Evolutionary conservation across 208 protist species (phyloP), one percentile per base, ranked within the genome.

Genomic region (Porcisia deanei): DNA sequence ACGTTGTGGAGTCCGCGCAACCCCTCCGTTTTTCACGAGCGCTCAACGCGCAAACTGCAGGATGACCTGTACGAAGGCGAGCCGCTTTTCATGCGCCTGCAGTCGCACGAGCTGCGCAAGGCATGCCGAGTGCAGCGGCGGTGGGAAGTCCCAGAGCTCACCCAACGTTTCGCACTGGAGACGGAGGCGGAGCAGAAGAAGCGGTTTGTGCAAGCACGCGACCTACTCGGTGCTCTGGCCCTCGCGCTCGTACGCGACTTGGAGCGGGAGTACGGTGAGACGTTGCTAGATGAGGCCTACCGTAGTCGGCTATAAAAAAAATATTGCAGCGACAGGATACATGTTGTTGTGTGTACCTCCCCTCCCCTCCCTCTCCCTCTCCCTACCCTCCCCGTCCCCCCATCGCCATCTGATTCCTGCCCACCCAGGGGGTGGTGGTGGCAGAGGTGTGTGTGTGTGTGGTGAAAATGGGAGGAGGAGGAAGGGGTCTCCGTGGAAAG

Each of bases 61-160:
- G 92, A 97, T 75, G 79, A 95, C 72, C 76, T 97, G 16, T 97
- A 97, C 80, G 92, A 94, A 54, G 92, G 92, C 39, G 92, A 97
- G 79, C 92, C 92, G 9, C 86, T 95, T 25, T 97, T 97, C 58
- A 90, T 93, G 88, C 87, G 81, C n/a, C 70, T 94, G 70, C 57
- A 70, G 55, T 54, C 67, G 30, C 76, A 65, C 41, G 63, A 60
- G 6, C 80, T 88, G 77, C 90, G 92, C 2, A 68, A 63, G 3
- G 43, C 53, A 8, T 85, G 82, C 65, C 83, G 85, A 18, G 71
- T 95, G 30, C 83, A 75, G 57, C 88, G 91, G 70, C 89, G 91
- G 39, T 97, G 92, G 91, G 87, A 95, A 76, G 79, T 97, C 76
- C 76, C 83, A 67, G 83, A 87, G 75, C 73, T 97, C 10, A 64